Evolutionary conservation across 2,329 filamentous ascomycete species (phyloP), one percentile per base, ranked within the genome.

Genomic region (Berkeleyomyces rouxiae): DNA sequence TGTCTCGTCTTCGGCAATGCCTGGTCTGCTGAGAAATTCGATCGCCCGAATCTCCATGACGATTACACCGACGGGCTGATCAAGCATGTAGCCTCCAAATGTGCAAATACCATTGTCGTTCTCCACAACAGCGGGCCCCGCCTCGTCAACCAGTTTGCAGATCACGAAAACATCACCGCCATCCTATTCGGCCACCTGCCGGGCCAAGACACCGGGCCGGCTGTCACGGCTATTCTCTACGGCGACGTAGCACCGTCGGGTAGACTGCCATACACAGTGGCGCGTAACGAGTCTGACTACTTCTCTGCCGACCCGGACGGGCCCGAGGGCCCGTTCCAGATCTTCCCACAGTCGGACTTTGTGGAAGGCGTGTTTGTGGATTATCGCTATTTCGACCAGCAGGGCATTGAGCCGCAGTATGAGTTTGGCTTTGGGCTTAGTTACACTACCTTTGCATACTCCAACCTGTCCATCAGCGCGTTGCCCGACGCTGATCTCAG

Each of bases 1-100:
- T 93, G 89, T 66, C 72, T 86, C 1, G 81, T 86, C 0, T 81
- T 86, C 66, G 79, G 82, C 67, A 87, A 87, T 68, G 80, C 78
- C 6, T 88, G 86, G 71, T 82, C 86, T 0, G 83, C 86, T 1
- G 90, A 95, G 72, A 87, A 85, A 1, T 86, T 79, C 66, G 79
- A 88, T 64, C 77, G 82, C 57, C 75, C 80, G 0, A 77, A 77
- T 6, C 74, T 88, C 49, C 78, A 78, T 46, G 88, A 92, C 69
- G 84, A 85, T 64, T 82, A 82, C 61, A 83, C 80, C 1, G 83
- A 87, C 66, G 72, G 70, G 0, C 72, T 86, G 0, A 77, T 86
- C 51, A 72, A 72, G 0, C 76, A 79, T 55, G 82, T 87, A 0
- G 83, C 84, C 0, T 71, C 74, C 6, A 74, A 75, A 31, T 87